Base-by-base conservation (phyloP, 768 basidiomycete genomes). In the Chlorophyllum brunneum region DNA sequence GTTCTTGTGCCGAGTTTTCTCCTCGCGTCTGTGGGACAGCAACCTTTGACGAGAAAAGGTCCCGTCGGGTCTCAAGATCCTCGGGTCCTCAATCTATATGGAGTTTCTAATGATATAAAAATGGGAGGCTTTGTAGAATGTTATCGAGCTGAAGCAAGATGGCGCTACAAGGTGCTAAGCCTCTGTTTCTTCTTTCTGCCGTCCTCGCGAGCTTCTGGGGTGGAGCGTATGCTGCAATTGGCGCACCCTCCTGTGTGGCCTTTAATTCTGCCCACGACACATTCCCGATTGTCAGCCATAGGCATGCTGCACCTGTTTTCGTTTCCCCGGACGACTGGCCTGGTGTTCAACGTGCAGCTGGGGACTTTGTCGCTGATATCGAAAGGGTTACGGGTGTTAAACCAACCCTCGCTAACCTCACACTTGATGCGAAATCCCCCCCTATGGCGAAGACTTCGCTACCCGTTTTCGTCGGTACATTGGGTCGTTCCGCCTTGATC, bases 301-400 rank as follows among this genome's bases (percentile, higher is more conserved):
- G 72, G 43, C 67, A 66, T 24, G 80, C 75, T 1, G 68, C 77
- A 2, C 76, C 77, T 1, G 68, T 83, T 22, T 65, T 81, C 33
- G 65, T 78, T 37, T 76, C 79, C 11, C 58, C 71, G 0, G 81
- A 82, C 48, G 82, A 85, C 46, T 84, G 80, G 79, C 76, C 78
- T n/a, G 80, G 80, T 30, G 80, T 85, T 2, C 81, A 80, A 52
- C 70, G 79, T 22, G 82, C 81, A 1, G 83, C 80, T 5, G 56
- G 69, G 6, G 79, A 82, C 57, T 85, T 88, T 59, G 79, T 71
- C 3, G 61, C 70, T 13, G 85, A 88, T 63, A 79, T 88, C 33
- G 63, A 79, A 53, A 70, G 72, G 36, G 83, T 87, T 26, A 82
- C 83, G 0, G 77, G 79, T 9, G 63, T 72, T 24, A 73, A 68